These are phyloP conservation scores for Neurospora sp. DNA, from an alignment of 495 filamentous ascomycete species.

Conservation along the genomic window DNA sequence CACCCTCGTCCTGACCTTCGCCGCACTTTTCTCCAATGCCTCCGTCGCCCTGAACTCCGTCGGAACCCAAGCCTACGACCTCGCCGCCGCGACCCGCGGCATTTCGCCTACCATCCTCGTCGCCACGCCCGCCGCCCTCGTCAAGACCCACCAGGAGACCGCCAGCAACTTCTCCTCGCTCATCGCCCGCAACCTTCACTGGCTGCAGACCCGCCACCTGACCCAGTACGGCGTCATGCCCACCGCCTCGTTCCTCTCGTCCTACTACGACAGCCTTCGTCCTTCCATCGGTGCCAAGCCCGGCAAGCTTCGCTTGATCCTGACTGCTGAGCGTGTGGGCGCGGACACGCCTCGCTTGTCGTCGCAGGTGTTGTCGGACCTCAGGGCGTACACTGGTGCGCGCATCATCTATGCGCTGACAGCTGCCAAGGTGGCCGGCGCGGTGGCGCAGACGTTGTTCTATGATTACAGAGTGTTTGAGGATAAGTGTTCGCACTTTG, in stretches of 20 bases:
- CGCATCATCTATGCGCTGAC: constrained; percentile 81
- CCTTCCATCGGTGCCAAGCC: constrained; percentile 55
- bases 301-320: constrained; percentile 66
- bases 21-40: constrained; percentile 72
- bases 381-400: constrained; percentile 70
- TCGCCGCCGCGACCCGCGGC: constrained; percentile 58
- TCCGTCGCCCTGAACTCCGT: constrained; percentile 86
- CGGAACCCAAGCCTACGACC: constrained; percentile 57
- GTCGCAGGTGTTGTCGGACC: constrained; percentile 59
- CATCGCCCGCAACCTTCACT: constrained; percentile 43
- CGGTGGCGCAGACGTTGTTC: constrained; percentile 70
- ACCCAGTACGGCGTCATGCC: constrained; percentile 65
- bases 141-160: constrained; percentile 49
- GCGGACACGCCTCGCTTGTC: constrained; percentile 45
- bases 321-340: constrained; percentile 51
- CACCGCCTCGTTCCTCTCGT: constrained; percentile 47
- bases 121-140: constrained; percentile 63
- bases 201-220: constrained; percentile 57
- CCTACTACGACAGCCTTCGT: constrained; percentile 48
- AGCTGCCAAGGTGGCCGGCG: constrained; percentile 71
- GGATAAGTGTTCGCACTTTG: constrained; percentile 61
- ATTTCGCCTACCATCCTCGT: constrained; percentile 78
- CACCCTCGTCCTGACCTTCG: constrained; percentile 67
- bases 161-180: constrained; percentile 35
- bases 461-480: constrained; percentile 72